Evolutionary conservation across 2,329 filamentous ascomycete species (phyloP), one percentile per base, ranked within the genome.

Genomic region (Colletotrichum somersetense): DNA sequence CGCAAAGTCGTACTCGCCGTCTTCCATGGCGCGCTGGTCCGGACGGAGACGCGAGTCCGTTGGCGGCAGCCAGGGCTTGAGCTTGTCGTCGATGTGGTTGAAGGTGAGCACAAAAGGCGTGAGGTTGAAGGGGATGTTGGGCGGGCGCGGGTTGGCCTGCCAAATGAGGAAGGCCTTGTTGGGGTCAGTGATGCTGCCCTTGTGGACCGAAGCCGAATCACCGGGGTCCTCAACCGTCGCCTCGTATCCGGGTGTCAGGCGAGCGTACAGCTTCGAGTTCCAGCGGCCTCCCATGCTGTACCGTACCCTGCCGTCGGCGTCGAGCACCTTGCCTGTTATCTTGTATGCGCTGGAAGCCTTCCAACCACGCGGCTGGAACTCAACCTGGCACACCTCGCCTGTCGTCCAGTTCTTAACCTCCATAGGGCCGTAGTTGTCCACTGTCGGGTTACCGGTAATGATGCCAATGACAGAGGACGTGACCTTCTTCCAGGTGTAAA

Each of bases 401-500:
- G 96, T 99, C 0, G 92, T 97, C 92, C 93, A 96, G 83, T 99
- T 99, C 85, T 95, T 97, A 81, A 99, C 91, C 80, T 98, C 95
- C 94, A 99, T 98, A 0, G 92, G 87, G 1, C 96, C 96, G 80
- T 98, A 98, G 81, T 99, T 98, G 84, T 99, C 96, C n/a, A 99
- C 93, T 0, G 93, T 93, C 0, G 96, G 96, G 77, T 94, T 97
- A 59, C 96, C 96, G 0, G 96, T 98, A 77, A 99, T 98, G 81
- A 99, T 99, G 71, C 96, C 96, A 72, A 98, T 91, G n/a, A 99
- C 96, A 1, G 95, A 97, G 1, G 95, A 96, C 0, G 95, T 98
- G 23, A 98, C 95, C 84, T 99, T 99, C 84, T 98, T 98, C 96
- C 96, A 99, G 0, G 96, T 98, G 82, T 97, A 99, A 1, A 98